Conservation (phyloP, 148 eudicot species). For the Tetragonia tetragonoides region DNA sequence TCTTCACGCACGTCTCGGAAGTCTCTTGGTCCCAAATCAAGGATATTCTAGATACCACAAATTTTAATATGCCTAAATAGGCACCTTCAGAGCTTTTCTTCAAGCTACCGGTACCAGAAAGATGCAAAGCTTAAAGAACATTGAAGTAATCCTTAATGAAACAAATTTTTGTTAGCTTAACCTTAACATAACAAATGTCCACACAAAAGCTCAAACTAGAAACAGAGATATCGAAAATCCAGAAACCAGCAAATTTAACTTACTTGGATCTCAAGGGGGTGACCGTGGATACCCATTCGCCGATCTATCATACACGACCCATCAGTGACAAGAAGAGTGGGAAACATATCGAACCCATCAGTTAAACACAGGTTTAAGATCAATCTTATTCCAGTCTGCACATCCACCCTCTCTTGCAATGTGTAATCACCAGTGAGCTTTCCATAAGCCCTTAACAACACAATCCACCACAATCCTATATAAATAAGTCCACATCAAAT, state of each 20-base stretch:
- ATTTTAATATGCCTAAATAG: background rate
- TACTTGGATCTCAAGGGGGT: conserved; percentile 95
- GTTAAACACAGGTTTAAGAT: conserved; percentile 80
- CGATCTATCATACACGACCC: conserved; percentile 99
- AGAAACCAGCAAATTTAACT: conserved; percentile 25
- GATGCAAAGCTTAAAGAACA: conserved; percentile 1
- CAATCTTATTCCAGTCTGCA: conserved; percentile 83
- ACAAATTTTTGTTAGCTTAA: background rate
- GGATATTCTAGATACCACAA: background rate
- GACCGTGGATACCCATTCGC: conserved; percentile 98
- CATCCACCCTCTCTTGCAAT: conserved; percentile 90
- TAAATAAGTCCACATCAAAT: conserved; percentile 15
- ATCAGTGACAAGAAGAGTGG: conserved; percentile 90
- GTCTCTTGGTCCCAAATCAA: background rate
- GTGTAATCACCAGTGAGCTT: conserved; percentile 85
- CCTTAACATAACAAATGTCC: background rate
- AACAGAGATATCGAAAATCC: background rate
- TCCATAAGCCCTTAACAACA: conserved; percentile 79
- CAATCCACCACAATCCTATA: conserved; percentile 94
- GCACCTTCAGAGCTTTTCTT: background rate
- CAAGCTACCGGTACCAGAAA: background rate
- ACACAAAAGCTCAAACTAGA: background rate
- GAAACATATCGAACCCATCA: conserved; percentile 99
- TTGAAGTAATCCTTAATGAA: background rate
- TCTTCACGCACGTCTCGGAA: background rate